Evolutionary conservation across 352 stramenopile species (phyloP).

Genomic region (Phytophthora cryptogea): DNA sequence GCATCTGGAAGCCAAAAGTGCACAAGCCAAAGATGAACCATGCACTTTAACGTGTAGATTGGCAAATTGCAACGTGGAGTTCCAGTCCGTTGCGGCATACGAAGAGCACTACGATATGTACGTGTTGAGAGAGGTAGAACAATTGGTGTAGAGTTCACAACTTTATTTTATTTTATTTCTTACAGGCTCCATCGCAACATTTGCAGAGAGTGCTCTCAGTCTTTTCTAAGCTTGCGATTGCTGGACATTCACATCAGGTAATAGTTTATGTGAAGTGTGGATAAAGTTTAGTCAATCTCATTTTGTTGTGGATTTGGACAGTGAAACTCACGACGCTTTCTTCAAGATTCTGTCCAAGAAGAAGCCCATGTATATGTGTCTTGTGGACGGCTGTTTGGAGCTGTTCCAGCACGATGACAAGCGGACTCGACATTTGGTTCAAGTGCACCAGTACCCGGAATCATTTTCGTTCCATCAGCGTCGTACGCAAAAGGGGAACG

Average conservation of each 20-base stretch:
- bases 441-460: conserved; percentile 47
- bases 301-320: conserved; percentile 12
- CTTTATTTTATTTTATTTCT: conserved; percentile 3
- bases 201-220: conserved; percentile 52
- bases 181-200: conserved; percentile 43
- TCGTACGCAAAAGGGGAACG: conserved; percentile 17
- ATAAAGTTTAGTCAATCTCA: not conserved
- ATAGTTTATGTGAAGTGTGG: not conserved
- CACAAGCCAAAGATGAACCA: conserved; percentile 6
- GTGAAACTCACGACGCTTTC: conserved; percentile 67
- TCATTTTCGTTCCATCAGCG: conserved; percentile 47
- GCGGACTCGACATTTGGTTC: conserved; percentile 44
- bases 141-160: not conserved
- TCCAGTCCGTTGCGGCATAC: conserved; percentile 49
- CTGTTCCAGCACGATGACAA: conserved; percentile 60
- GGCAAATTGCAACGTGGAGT: conserved; percentile 48
- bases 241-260: conserved; percentile 60
- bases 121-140: not conserved
- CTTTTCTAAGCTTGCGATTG: conserved; percentile 54
- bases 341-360: conserved; percentile 67
- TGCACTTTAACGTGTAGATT: conserved; percentile 46
- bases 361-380: conserved; percentile 60
- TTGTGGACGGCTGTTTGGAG: conserved; percentile 54
- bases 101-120: conserved; percentile 75
- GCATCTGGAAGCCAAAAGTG: conserved; percentile 17